Conservation (phyloP, 1,284 basidiomycete species). For the Austroboletus niveus region DNA sequence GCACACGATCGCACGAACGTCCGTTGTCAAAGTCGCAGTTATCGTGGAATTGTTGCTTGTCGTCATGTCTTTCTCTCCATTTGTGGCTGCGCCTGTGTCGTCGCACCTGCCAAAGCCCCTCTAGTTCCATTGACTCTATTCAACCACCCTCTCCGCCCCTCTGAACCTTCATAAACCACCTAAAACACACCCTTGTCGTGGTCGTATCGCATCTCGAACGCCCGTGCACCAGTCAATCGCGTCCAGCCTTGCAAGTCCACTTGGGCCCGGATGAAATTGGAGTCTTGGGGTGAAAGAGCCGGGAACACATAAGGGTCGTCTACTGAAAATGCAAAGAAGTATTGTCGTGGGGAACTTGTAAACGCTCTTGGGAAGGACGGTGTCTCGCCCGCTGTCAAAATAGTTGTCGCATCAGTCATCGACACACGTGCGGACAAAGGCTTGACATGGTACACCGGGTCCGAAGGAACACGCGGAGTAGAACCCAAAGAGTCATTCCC, state of each 20-base stretch:
- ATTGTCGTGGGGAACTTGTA: conserved; percentile 97
- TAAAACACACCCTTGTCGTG: conserved; percentile 83
- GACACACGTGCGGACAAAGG: conserved; percentile 4
- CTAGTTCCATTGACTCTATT: conserved; percentile 23
- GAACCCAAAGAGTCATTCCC: too few species aligned
- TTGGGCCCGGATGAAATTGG: conserved; percentile 87
- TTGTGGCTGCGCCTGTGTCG: conserved; percentile 2
- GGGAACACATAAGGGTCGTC: conserved; percentile 89
- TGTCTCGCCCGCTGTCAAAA: conserved; percentile 75
- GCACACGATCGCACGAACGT: conserved; percentile 74
- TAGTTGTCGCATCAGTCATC: conserved; percentile 3
- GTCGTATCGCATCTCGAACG: conserved; percentile 78
- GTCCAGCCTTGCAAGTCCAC: conserved; percentile 97
- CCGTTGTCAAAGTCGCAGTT: conserved; percentile 12
- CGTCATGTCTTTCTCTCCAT: conserved; percentile 11
- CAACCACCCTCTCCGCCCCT: conserved; percentile 44
- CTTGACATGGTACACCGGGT: neutral
- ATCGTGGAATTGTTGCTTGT: neutral
- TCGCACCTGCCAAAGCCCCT: conserved; percentile 8
- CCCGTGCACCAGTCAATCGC: conserved; percentile 78
- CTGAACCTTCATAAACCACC: conserved; percentile 80
- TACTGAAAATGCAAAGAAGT: conserved; percentile 93
- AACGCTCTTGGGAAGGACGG: conserved; percentile 89
- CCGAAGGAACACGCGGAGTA: too few species aligned
- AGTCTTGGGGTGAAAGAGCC: conserved; percentile 67